Conservation (phyloP, 1,284 basidiomycete species). For the Mycena citricolor region DNA sequence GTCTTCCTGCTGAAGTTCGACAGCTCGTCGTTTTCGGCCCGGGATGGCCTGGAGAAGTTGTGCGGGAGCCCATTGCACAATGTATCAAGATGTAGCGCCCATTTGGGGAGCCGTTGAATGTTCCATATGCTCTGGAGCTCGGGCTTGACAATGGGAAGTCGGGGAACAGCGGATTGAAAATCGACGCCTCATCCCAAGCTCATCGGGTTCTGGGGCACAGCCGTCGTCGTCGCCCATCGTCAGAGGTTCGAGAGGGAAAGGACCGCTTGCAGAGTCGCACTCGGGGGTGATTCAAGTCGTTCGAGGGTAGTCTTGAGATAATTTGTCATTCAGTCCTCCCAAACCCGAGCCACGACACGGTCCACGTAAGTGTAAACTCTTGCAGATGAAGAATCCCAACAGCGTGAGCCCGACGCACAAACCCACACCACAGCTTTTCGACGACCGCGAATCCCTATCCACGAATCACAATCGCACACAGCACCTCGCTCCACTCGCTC, state of each 20-base stretch:
- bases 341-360: too few relatives aligned
- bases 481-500: conserved; percentile 50
- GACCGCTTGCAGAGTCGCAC: conserved; percentile 59
- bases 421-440: conserved; percentile 21
- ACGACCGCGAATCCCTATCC: conserved; percentile 45
- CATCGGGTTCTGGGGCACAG: conserved; percentile 66
- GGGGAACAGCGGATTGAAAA: conserved; percentile 68
- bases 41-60: too few relatives aligned
- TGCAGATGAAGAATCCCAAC: conserved; percentile 55
- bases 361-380: conserved; percentile 67
- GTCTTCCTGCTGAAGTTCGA: too few relatives aligned
- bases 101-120: too few relatives aligned
- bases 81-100: too few relatives aligned
- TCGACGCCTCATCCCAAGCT: conserved; percentile 77
- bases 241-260: conserved; percentile 81
- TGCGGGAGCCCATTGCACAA: too few relatives aligned
- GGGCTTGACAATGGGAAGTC: conserved; percentile 87
- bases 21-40: too few relatives aligned
- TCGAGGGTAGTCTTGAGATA: conserved; percentile 5
- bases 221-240: conserved; percentile 86
- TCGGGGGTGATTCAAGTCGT: conserved; percentile 1
- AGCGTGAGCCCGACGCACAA: conserved; percentile 15
- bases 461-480: conserved; percentile 46
- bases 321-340: too few relatives aligned
- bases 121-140: too few relatives aligned